Percentiles rank a stretch among this genome's conserved stretches.
These are phyloP conservation scores for Mollisiaceae sp. DNA, from an alignment of 2,329 filamentous ascomycete species.

Conservation along the genomic window DNA sequence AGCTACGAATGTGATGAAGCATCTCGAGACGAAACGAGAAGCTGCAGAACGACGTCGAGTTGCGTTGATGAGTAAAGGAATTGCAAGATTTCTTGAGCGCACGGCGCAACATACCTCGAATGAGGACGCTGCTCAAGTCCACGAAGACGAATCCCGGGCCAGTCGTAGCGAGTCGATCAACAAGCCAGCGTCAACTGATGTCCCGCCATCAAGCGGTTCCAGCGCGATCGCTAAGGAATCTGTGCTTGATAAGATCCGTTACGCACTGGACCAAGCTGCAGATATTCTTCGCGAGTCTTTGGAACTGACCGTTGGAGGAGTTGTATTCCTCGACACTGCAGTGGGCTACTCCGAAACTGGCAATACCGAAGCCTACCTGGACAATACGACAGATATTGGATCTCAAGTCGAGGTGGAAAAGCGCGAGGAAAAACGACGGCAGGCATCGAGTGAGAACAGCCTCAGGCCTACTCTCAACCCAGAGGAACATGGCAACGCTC, in stretches of 20 bases:
- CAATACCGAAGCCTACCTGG: conserved; percentile 20
- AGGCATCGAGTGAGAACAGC: conserved; percentile 11
- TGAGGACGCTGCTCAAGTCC: not conserved
- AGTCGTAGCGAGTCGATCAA: not conserved
- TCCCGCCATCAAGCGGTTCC: not conserved
- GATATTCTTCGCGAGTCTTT: conserved; percentile 39
- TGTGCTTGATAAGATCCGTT: conserved; percentile 37
- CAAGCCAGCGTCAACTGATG: not conserved
- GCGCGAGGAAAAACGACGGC: conserved; percentile 13
- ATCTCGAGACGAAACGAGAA: conserved; percentile 38
- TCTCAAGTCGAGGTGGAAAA: conserved; percentile 21
- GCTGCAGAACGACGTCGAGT: conserved; percentile 35
- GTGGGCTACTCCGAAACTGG: conserved; percentile 30
- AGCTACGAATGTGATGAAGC: conserved; percentile 36
- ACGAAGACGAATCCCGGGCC: not conserved
- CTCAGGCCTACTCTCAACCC: not conserved
- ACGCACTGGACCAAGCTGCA: conserved; percentile 38
- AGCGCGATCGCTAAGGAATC: conserved; percentile 18
- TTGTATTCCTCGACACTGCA: conserved; percentile 40
- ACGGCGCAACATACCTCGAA: conserved; percentile 14
- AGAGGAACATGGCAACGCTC: not conserved
- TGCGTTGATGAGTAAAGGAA: conserved; percentile 34
- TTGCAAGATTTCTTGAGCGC: conserved; percentile 34
- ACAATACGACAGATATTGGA: conserved; percentile 26
- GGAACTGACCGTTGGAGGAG: conserved; percentile 38